Evolutionary conservation across 2,329 filamentous ascomycete genomes (phyloP), one percentile per base, ranked within the genome.

Genomic region (Fusarium temperatum): DNA sequence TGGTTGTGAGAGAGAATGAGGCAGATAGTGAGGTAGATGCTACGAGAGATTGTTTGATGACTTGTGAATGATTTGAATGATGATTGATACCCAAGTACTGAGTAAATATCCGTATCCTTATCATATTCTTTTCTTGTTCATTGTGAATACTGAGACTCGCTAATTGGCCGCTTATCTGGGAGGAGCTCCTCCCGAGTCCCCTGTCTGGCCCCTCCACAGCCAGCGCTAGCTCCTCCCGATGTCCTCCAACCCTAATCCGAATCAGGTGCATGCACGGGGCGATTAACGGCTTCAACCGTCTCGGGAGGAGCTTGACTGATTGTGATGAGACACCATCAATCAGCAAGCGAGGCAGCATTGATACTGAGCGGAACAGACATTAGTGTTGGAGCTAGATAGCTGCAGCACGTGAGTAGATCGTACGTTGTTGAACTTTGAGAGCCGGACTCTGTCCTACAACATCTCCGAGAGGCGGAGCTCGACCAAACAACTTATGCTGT

Each of bases 141-240:
- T 8, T 8, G 7, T 24, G 24, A 28, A 63, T 14, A 20, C 20
- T 22, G n/a, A n/a, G 48, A 22, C 39, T 20, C 11, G 28, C 6
- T 38, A 14, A 32, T 15, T 47, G 28, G 32, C 41, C 4, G 15
- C 15, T 47, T 55, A 55, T 66, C 60, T 58, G 39, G 64, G 64
- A 68, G 67, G 64, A 70, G 67, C 67, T 70, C 63, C 44, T 59
- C 56, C 35, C 15, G 2, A 28, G 13, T n/a, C 1, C 56, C 32
- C 44, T 50, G 28, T n/a, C 22, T 1, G 2, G 18, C 6, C 8
- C 44, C 26, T 30, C 32, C 11, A 24, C n/a, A 26, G 36, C 30
- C 9, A 26, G 38, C 61, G 63, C 61, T 64, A 73, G 64, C 63
- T 66, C 68, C 67, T 70, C 67, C 67, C 51, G 42, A 14, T 47